These are phyloP conservation scores for Aureobasidium sp. DNA, from an alignment of 2,329 filamentous ascomycete genomes.

Conservation along the genomic window DNA sequence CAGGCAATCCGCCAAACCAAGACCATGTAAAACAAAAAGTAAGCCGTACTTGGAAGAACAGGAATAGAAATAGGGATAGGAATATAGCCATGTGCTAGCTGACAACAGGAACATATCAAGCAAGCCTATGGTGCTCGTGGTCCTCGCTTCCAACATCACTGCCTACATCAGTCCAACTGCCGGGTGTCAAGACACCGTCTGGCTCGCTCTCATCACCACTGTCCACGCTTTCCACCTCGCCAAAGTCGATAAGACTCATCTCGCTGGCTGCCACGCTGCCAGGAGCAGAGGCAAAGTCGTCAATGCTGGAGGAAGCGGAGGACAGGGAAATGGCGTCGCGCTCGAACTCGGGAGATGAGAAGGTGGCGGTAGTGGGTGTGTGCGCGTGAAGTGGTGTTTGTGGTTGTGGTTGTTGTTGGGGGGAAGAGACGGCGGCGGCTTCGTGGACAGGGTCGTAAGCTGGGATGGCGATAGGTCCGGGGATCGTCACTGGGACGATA, in stretches of 20 bases:
- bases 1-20: too few relatives aligned
- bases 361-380: constrained; percentile 5
- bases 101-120: not conserved
- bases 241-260: constrained; percentile 26
- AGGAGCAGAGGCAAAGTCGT: not conserved
- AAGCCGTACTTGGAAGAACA: too few relatives aligned
- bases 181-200: constrained; percentile 28
- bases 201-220: constrained; percentile 15
- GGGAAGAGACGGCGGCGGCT: constrained; percentile 19
- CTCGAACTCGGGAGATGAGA: not conserved
- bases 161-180: constrained; percentile 32
- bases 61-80: not conserved
- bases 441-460: constrained; percentile 27
- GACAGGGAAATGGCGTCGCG: constrained; percentile 2
- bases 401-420: not conserved
- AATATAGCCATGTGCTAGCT: not conserved
- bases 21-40: too few relatives aligned
- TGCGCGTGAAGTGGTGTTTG: not conserved
- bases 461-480: not conserved
- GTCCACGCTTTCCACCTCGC: constrained; percentile 25
- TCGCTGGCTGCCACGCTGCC: constrained; percentile 20
- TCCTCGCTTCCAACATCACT: constrained; percentile 21
- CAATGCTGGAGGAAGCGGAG: not conserved
- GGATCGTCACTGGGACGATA: constrained; percentile 10
- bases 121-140: not conserved